Evolutionary conservation across 83 land plant genomes (phyloP).

Genomic region (Thuja plicata): DNA sequence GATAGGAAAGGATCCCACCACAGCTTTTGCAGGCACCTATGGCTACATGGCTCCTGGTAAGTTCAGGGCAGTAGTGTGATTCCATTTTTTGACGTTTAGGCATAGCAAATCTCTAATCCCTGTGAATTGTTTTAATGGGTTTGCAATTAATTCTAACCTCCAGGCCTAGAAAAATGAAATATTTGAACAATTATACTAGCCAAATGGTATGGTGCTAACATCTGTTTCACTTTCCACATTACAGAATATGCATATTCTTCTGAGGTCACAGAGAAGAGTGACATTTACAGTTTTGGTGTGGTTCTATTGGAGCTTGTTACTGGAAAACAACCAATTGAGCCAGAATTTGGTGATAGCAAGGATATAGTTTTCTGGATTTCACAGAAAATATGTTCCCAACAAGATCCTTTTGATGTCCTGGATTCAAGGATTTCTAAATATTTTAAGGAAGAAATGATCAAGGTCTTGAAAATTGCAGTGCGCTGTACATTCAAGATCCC

Average conservation of each 20-base stretch:
- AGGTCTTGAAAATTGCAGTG: conserved; percentile 48
- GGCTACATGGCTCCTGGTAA: conserved; percentile 57
- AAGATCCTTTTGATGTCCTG: conserved; percentile 22
- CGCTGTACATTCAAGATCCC: conserved; percentile 54
- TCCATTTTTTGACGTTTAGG: background rate
- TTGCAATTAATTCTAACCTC: background rate
- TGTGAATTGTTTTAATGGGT: background rate
- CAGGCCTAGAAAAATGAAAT: background rate
- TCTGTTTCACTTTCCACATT: background rate
- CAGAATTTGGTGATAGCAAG: conserved; percentile 66
- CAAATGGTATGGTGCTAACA: background rate
- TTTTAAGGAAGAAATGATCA: conserved; percentile 42
- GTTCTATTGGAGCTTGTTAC: conserved; percentile 68
- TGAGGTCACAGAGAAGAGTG: conserved; percentile 63
- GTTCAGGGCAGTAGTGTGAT: background rate
- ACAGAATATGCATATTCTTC: conserved; percentile 66
- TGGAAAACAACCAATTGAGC: conserved; percentile 55
- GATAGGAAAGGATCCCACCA: conserved; percentile 17
- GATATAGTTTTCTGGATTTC: conserved; percentile 56
- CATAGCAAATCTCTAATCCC: background rate
- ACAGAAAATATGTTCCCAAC: background rate
- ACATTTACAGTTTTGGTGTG: conserved; percentile 73
- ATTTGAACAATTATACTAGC: background rate
- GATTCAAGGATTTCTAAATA: conserved; percentile 23
- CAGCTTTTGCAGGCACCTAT: conserved; percentile 34